Base-by-base conservation (phyloP, 192 early-diverging fungal species). In the Coemansia sp. region DNA sequence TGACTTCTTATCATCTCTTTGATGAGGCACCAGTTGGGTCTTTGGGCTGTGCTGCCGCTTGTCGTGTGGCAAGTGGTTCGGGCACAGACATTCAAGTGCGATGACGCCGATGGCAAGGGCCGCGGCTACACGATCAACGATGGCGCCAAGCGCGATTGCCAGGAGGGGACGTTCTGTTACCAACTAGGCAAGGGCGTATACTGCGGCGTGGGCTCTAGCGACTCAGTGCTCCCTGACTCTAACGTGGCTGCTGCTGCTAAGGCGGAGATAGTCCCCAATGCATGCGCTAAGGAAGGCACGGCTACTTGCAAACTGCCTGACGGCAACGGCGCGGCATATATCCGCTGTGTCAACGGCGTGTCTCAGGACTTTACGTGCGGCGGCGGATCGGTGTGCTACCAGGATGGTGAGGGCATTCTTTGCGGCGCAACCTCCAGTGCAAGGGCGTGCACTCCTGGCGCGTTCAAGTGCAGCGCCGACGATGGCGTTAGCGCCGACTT, bases 151-250 rank as follows among this genome's bases (percentile, higher is more conserved):
- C 70, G 61, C 29, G 45, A 64, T 2, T 72, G 70, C 59, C 44
- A 66, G 29, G 70, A 62, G 14, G 64, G 63, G 17, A 72, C 59
- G 1, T 66, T 64, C 37, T 62, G 70, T 56, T 62, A 66, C 57
- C 70, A 72, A 37, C 46, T 72, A n/a, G 70, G 63, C 29, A 63
- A 72, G 46, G 70, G 63, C 45, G 36, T 72, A 24, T 72, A 72
- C 63, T 72, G 63, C n/a, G 70, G 70, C 19, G 63, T 57, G 11
- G 70, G 70, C 1, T 31, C 61, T 3, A 64, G 63, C 57, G 57
- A 59, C 33, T 8, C 33, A 16, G 19, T 61, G 3, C 13, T 64
- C 11, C 21, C 70, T n/a, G 31, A 54, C 33, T 4, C 41, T 11
- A 48, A 29, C 63, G 8, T 9, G 33, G 24, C n/a, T 3, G 54